Base-by-base conservation (phyloP, 2,329 filamentous ascomycete genomes). In the Ophiocordyceps camponoti-saundersi region DNA sequence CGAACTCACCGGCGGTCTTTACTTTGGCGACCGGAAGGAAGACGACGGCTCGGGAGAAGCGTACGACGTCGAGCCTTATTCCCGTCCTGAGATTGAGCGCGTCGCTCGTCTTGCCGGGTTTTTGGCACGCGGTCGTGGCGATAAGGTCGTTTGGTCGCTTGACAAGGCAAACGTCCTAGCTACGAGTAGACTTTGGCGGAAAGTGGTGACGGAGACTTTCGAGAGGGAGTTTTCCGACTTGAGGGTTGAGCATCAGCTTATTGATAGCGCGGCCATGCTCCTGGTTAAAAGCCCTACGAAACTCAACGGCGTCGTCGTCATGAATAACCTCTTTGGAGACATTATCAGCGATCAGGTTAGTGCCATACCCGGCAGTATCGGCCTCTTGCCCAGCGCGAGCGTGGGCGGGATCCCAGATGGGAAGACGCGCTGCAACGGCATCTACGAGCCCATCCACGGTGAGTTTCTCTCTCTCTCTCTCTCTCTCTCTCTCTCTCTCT, bases 361-460 rank as follows among this genome's bases (percentile, higher is more conserved):
- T 56, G 89, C 94, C 45, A 96, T 96, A 56, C 87, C 90, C 3
- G 90, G 90, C 16, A 88, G 81, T 57, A 78, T 96, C 55, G 90
- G 92, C 29, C 70, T 96, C 53, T 69, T 95, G 55, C 90, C 90
- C 23, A 90, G 83, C 62, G 90, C 90, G 13, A 92, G 83, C 65
- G 69, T 96, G 61, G 84, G 81, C 53, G 86, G 85, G 40, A 79
- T 94, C 50, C 90, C 90, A 0, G 87, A 93, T 62, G 85, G 85
- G 47, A 85, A 87, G 71, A 76, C 72, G 56, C 81, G 77, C 62
- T 86, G 89, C 60, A 95, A 93, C 62, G 90, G 88, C 56, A 95
- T 96, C 59, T 98, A 95, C 63, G 90, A 96, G 73, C 90, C 90
- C 23, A 96, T 98, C 57, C 90, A 98, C 64, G 89, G 86, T 87